Evolutionary conservation across 2,329 filamentous ascomycete genomes (phyloP), one percentile per base, ranked within the genome.

Genomic region (Arthrocladium fulminans): DNA sequence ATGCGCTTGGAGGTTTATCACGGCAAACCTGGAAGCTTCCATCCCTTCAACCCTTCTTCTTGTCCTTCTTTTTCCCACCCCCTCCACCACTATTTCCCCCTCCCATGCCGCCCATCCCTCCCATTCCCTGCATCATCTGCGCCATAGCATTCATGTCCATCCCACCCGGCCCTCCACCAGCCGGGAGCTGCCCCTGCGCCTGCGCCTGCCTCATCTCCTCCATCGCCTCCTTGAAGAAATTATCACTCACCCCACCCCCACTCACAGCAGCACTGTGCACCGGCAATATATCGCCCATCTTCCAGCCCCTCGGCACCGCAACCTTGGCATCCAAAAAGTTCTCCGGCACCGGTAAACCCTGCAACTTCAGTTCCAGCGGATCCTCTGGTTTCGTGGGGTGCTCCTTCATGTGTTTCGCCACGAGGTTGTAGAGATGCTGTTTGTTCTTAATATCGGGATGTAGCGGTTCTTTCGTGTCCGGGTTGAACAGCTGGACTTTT

Each of bases 141-240:
- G 55, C 53, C 47, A 58, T 47, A 13, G 53, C 51, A 47, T 24
- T 48, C 54, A 58, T 57, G 46, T 58, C 56, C 54, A 58, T 58
- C 41, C 62, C 62, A 13, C 63, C 58, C 2, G 46, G 55, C 19
- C 55, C 58, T 12, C 56, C 59, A 19, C 52, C 59, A 50, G 76
- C 72, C 3, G 67, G 66, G 59, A 71, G 64, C 12, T 55, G 53
- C 15, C 55, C 55, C 58, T 57, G 44, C 3, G 67, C 67, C 50
- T 63, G 61, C 55, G 68, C 63, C 57, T 70, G 72, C 55, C 76
- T 73, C 87, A 97, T 94, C 71, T 94, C 88, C 61, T 81, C 83
- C 89, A 97, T 95, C 75, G 96, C 94, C 58, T 96, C 89, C 72
- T 92, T 88, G 61, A 97, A 81, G 53, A 96, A 80, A 62, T 97